Evolutionary conservation across 164 flowering plant genomes (phyloP).

Genomic region (Litsea cubeba): DNA sequence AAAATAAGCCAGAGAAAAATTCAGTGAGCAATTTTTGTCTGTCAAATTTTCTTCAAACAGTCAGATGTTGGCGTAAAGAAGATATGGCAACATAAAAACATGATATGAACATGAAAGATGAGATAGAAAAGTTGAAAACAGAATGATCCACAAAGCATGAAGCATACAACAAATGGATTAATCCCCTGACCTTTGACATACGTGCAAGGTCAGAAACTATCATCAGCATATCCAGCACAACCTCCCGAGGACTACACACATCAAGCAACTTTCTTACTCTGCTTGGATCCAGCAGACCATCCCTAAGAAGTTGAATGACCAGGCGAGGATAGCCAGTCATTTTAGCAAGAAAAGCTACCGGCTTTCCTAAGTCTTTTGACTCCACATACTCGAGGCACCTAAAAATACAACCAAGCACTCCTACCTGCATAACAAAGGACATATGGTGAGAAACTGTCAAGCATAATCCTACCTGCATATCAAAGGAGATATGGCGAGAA

Average conservation of each 20-base stretch:
- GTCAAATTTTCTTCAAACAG: too few relatives aligned
- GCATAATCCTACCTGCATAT: background rate
- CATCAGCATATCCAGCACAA: slow-evolving; percentile 70
- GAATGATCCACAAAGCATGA: background rate
- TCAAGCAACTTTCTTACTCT: slow-evolving; percentile 58
- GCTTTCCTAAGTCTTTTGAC: slow-evolving; percentile 58
- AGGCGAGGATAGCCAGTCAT: slow-evolving; percentile 59
- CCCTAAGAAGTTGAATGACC: slow-evolving; percentile 69
- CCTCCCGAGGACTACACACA: slow-evolving; percentile 66
- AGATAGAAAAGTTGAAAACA: background rate
- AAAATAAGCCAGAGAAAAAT: too few relatives aligned
- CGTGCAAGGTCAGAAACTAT: slow-evolving; percentile 92
- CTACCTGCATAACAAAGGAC: slow-evolving; percentile 47
- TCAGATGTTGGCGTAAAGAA: too few relatives aligned
- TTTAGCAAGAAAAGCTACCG: slow-evolving; percentile 92
- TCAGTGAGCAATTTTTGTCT: too few relatives aligned
- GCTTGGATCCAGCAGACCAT: slow-evolving; percentile 73
- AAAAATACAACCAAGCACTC: slow-evolving; percentile 59
- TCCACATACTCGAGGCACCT: slow-evolving; percentile 74
- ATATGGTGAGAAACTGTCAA: slow-evolving; percentile 11
- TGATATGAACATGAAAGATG: background rate
- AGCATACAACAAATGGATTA: background rate
- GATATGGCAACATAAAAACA: background rate
- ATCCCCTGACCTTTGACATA: slow-evolving; percentile 72
- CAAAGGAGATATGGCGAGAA: slow-evolving; percentile 13